A percentile compares a stretch with the other conserved stretches of the same genome.
Conservation (phyloP, 2,329 filamentous ascomycete species). For the Neofusicoccum sp. region DNA sequence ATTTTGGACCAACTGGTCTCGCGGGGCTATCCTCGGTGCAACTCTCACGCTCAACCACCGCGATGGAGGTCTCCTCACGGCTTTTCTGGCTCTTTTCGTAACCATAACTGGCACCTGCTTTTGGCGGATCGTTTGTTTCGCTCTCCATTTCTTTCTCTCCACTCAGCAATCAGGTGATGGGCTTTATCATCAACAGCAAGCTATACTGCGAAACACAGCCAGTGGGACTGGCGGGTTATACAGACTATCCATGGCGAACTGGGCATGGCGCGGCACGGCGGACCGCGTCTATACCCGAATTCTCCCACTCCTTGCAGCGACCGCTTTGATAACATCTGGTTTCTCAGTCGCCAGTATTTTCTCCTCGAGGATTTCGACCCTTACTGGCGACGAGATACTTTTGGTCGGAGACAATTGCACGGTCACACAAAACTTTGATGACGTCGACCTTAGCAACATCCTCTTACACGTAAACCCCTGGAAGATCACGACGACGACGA, state of each 20-base stretch:
- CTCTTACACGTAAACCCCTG: neutral
- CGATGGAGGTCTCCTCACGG: constrained; percentile 37
- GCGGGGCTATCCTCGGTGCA: constrained; percentile 33
- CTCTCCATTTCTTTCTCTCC: constrained; percentile 27
- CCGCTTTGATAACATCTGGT: neutral
- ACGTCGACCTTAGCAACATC: neutral
- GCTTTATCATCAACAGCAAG: constrained; percentile 30
- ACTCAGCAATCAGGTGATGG: constrained; percentile 26
- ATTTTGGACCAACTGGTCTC: constrained; percentile 39
- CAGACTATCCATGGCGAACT: neutral
- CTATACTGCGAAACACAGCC: constrained; percentile 15
- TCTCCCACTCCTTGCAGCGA: neutral
- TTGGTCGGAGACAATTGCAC: neutral
- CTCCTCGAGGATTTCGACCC: constrained; percentile 14
- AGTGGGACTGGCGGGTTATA: neutral
- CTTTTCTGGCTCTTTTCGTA: constrained; percentile 40
- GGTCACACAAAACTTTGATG: neutral
- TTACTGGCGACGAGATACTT: constrained; percentile 11
- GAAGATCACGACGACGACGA: no score
- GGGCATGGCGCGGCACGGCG: neutral
- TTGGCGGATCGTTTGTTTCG: constrained; percentile 30
- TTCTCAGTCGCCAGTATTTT: constrained; percentile 19
- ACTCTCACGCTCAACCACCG: constrained; percentile 37
- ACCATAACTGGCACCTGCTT: constrained; percentile 25
- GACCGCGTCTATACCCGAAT: neutral